These are phyloP conservation scores for Diaporthe longicolla DNA, from an alignment of 2,329 filamentous ascomycete genomes.

Conservation along the genomic window DNA sequence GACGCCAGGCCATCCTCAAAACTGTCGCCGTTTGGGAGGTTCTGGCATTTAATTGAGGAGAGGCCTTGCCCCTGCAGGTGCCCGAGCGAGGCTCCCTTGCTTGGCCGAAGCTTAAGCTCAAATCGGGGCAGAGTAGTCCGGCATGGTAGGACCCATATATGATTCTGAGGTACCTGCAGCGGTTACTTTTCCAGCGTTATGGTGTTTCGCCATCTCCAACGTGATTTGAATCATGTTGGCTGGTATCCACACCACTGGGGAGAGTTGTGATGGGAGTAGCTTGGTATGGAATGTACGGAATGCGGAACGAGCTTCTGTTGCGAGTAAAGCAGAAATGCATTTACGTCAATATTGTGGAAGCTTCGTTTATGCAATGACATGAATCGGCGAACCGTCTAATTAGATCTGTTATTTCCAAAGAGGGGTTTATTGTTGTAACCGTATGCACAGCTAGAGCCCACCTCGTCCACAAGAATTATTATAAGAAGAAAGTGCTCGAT, in stretches of 20 bases:
- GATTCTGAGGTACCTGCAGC: not conserved
- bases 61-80: not conserved
- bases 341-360: too few relatives aligned
- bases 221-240: not conserved
- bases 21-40: not conserved
- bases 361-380: too few relatives aligned
- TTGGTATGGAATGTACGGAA: too few relatives aligned
- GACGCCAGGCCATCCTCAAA: not conserved
- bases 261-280: too few relatives aligned
- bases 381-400: too few relatives aligned
- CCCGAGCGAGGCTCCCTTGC: not conserved
- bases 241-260: too few relatives aligned
- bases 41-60: not conserved
- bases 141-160: constrained; percentile 5
- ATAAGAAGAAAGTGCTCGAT: not conserved
- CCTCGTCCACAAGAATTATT: too few relatives aligned
- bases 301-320: too few relatives aligned
- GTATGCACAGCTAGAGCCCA: too few relatives aligned
- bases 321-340: too few relatives aligned
- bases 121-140: not conserved
- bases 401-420: too few relatives aligned
- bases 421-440: not conserved
- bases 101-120: constrained; percentile 8
- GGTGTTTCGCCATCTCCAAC: not conserved
- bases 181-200: not conserved